Evolutionary conservation across 306 rosid species (phyloP).

Genomic region (Hippophae rhamnoides): DNA sequence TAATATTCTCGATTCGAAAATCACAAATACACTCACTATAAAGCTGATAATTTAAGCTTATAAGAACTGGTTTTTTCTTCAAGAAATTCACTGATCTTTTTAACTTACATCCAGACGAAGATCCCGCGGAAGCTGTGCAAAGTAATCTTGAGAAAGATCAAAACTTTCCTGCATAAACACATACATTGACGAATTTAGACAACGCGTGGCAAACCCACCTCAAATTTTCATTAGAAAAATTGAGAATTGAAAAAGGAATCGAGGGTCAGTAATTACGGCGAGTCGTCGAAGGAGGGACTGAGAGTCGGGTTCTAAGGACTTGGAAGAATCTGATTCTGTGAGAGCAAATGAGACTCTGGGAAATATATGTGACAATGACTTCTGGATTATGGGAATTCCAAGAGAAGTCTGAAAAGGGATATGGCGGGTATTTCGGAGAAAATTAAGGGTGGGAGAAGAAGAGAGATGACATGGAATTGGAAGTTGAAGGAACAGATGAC

Average conservation of each 20-base stretch:
- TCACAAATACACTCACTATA: not conserved
- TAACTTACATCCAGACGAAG: conserved; percentile 75
- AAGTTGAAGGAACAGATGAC: conserved; percentile 32
- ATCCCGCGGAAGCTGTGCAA: conserved; percentile 65
- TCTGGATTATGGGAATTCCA: conserved; percentile 15
- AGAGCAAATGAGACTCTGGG: conserved; percentile 43
- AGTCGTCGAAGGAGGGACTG: conserved; percentile 51
- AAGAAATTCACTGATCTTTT: not conserved
- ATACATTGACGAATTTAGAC: not conserved
- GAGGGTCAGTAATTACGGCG: conserved; percentile 37
- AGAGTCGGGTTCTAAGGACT: conserved; percentile 43
- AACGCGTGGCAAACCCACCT: not conserved
- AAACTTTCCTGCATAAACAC: conserved; percentile 49
- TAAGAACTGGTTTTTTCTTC: not conserved
- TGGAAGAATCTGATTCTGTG: conserved; percentile 58
- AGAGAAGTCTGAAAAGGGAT: conserved; percentile 28
- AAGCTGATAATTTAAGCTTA: not conserved
- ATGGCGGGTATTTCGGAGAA: conserved; percentile 21
- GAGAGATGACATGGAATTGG: conserved; percentile 15
- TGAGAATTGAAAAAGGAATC: not conserved
- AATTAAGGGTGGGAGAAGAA: conserved; percentile 23
- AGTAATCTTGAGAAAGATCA: conserved; percentile 77
- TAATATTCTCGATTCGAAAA: not conserved
- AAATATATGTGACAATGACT: conserved; percentile 22
- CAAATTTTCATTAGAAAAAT: not conserved